Evolutionary conservation across 768 basidiomycete species (phyloP), one percentile per base, ranked within the genome.

Genomic region (Suillus plorans): DNA sequence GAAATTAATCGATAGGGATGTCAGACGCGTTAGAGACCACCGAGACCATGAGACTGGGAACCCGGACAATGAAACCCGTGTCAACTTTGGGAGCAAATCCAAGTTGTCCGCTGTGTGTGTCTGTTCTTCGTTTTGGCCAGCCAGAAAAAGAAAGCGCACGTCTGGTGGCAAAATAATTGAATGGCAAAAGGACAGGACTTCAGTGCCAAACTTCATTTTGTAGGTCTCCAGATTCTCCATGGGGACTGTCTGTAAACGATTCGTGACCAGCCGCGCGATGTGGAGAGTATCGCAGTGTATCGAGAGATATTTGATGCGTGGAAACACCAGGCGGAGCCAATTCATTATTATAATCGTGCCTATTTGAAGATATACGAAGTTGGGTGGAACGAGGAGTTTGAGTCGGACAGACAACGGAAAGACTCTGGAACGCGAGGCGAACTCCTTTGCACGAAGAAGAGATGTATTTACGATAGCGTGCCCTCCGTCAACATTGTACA

Each of bases 171-270:
- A 20, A 13, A 7, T 3, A 0, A n/a, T 12, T 13, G 20, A 20
- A 34, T 10, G 10, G 6, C 1, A 5, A 5, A 55, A 28, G 4
- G 8, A 34, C 9, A 12, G 10, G 5, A 10, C 3, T 31, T 28
- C 9, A 22, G 44, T 31, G 31, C 37, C 55, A 36, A 16, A 44
- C 6, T 41, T 22, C 4, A 67, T 60, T n/a, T 36, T 56, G 34
- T n/a, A 67, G 37, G 47, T 49, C 41, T 67, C 64, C 34, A 67
- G 57, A 47, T 37, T 45, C 10, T 49, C 61, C 53, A 67, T 57
- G 22, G 60, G 45, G 20, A 13, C 49, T n/a, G 58, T 36, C 10
- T 60, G 28, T 5, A 67, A 7, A 39, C 36, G 22, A 7, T 20
- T 13, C 37, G 53, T 58, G 25, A 62, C 25, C 14, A 53, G n/a